Evolutionary conservation across 148 eudicot genomes (phyloP), one percentile per base, ranked within the genome.

Genomic region (Limonium bicolor): DNA sequence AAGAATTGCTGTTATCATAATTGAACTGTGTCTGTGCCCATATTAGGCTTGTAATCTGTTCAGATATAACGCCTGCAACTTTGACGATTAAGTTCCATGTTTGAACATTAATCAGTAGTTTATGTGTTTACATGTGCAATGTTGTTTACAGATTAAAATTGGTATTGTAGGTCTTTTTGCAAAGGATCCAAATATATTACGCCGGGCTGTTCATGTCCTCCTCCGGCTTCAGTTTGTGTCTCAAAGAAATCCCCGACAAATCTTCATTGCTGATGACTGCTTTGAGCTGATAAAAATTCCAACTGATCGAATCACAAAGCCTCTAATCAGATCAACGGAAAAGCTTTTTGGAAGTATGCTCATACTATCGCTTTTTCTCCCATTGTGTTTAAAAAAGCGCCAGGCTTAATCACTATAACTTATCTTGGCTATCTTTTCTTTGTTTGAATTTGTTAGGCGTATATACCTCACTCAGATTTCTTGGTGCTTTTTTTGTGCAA

Each of bases 211-310:
- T 44, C 78, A 78, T 57, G 67, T 74, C 59, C 60, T 92, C 57
- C 78, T 81, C 66, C 84, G 75, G 71, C 71, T 80, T 37, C 99
- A 84, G 33, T 71, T 66, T 65, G 61, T 74, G 13, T 48, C 68
- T 53, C 82, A 67, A 52, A 79, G 82, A 21, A 92, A 60, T 62
- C 99, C 99, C 3, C n/a, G 82, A 62, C 77, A 53, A 49, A 53
- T 92, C 36, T 37, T 81, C 23, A 65, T 92, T 16, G 95, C 99
- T 11, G 85, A 85, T 71, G 99, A 92, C 53, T 81, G 85, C 61
- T 85, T 92, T 71, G 72, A 81, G 54, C 68, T 73, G 42, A 50
- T 56, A 37, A 73, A 72, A 38, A 27, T 59, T 54, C 69, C 80
- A 50, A 57, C 59, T 45, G 85, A 69, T 29, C 72, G 65, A 40